Conservation (phyloP, 768 basidiomycete species). For the Auricularia sp. region DNA sequence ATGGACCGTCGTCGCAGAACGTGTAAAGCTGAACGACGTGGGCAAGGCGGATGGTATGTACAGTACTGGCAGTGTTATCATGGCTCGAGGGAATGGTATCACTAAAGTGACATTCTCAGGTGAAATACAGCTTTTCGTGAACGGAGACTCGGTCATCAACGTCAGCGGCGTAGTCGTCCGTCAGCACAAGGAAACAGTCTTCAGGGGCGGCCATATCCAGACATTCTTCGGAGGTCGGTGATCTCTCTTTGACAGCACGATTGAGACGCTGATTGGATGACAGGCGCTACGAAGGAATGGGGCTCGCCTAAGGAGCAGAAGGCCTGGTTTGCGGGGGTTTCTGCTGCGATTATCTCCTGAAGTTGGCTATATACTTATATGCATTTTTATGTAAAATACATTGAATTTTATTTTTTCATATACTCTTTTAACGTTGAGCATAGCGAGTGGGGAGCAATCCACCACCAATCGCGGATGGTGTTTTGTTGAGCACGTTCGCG, state of each 20-base stretch:
- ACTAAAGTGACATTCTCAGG: conserved; percentile 25
- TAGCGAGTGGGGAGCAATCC: background rate
- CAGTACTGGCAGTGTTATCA: too few relatives aligned
- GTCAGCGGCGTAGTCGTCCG: conserved; percentile 51
- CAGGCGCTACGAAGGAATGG: conserved; percentile 39
- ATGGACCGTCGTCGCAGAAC: conserved; percentile 58
- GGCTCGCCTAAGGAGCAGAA: conserved; percentile 56
- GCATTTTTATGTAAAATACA: background rate
- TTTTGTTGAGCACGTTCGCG: too few relatives aligned
- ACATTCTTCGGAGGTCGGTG: conserved; percentile 65
- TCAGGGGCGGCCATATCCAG: conserved; percentile 63
- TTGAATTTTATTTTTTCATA: background rate
- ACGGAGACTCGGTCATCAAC: conserved; percentile 54
- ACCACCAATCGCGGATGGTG: too few relatives aligned
- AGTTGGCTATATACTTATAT: background rate
- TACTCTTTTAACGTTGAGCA: background rate
- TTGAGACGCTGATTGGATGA: conserved; percentile 8
- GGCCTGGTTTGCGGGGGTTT: conserved; percentile 64
- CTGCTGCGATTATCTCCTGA: conserved; percentile 39
- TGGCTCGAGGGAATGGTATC: too few relatives aligned
- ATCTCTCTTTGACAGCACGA: background rate
- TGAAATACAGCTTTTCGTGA: conserved; percentile 56
- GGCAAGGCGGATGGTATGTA: conserved; percentile 52
- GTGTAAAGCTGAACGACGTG: conserved; percentile 63
- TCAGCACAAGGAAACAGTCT: conserved; percentile 35